Conservation (phyloP, 2,329 filamentous ascomycete genomes). For the Fusarium sp. region DNA sequence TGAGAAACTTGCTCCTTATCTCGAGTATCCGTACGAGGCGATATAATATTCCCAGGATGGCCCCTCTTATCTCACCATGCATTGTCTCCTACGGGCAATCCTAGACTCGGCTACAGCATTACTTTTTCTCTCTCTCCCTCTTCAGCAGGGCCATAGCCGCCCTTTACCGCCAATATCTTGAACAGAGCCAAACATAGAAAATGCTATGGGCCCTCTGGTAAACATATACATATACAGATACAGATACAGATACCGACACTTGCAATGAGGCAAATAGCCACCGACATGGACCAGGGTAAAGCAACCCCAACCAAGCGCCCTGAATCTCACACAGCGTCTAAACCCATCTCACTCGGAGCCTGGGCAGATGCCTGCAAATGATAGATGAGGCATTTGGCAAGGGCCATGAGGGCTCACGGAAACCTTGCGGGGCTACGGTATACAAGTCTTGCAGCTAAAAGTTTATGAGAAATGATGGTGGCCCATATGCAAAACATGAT, state of each 20-base stretch:
- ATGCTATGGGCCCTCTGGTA: neutral
- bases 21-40: neutral
- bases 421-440: slow-evolving; percentile 10
- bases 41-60: slow-evolving; percentile 1
- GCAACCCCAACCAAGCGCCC: slow-evolving; percentile 32
- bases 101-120: neutral
- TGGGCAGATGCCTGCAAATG: neutral
- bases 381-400: slow-evolving; percentile 6
- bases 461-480: slow-evolving; percentile 1
- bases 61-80: slow-evolving; percentile 22
- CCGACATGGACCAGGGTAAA: slow-evolving; percentile 14
- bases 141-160: neutral
- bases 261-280: slow-evolving; percentile 17
- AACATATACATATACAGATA: neutral
- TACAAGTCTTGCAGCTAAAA: slow-evolving; percentile 1
- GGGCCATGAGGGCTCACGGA: slow-evolving; percentile 4
- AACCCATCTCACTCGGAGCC: slow-evolving; percentile 19
- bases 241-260: neutral
- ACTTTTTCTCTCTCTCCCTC: neutral
- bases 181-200: neutral
- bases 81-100: slow-evolving; percentile 7
- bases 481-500: neutral
- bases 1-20: slow-evolving; percentile 5
- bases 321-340: slow-evolving; percentile 37
- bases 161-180: slow-evolving; percentile 3